A percentile compares a stretch with the other conserved stretches of the same genome.
These are phyloP conservation scores for Insectozyma bohioensis DNA, from an alignment of 1,139 yeast genomes.

Conservation along the genomic window DNA sequence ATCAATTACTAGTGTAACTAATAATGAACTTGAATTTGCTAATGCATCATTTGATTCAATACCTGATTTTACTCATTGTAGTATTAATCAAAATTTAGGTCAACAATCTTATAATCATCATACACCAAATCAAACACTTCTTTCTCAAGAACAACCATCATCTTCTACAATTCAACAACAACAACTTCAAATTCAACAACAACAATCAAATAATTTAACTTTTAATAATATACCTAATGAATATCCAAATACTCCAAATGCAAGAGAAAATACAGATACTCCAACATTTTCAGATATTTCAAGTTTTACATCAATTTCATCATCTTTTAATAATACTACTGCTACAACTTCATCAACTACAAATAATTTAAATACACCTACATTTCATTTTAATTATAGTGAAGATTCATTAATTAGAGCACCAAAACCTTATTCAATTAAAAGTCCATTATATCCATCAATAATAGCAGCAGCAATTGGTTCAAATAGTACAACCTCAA, in stretches of 20 bases:
- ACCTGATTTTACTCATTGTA: conserved; percentile 20
- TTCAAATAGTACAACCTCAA: too few species aligned
- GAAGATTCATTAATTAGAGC: conserved; percentile 16
- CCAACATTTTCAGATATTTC: conserved; percentile 23
- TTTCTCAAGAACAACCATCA: conserved; percentile 1
- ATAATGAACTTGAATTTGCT: conserved; percentile 26
- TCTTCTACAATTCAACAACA: conserved; percentile 1
- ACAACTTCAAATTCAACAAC: conserved; percentile 1
- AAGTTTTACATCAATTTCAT: conserved; percentile 22
- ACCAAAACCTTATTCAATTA: conserved; percentile 16
- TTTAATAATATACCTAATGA: background rate
- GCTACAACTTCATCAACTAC: conserved; percentile 9
- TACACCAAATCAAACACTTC: conserved; percentile 1
- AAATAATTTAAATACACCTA: conserved; percentile 3
- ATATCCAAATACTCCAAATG: conserved; percentile 19
- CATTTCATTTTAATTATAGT: background rate
- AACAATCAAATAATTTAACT: background rate
- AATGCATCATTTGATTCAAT: conserved; percentile 31
- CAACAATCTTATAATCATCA: background rate
- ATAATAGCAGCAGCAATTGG: too few species aligned
- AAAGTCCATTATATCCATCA: conserved; percentile 11
- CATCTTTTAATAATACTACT: conserved; percentile 13
- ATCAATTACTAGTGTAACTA: too few species aligned
- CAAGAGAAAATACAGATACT: conserved; percentile 21
- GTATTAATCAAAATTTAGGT: conserved; percentile 7